Evolutionary conservation across 306 rosid genomes (phyloP).

Genomic region (Datisca glomerata): DNA sequence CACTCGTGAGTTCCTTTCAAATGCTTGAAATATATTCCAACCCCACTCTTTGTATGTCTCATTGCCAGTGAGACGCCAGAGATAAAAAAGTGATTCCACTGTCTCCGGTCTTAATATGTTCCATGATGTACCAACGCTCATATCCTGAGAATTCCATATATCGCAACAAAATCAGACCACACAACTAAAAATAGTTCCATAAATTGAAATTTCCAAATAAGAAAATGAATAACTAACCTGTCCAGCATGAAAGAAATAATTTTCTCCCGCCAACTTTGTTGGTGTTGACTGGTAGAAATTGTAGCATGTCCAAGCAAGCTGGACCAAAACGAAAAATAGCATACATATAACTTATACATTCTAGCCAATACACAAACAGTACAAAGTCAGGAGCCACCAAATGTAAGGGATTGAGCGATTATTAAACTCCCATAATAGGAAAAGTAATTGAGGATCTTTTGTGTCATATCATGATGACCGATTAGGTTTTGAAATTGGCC

Average conservation of each 20-base stretch:
- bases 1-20: slow-evolving; percentile 84
- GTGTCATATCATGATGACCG: too few relatives aligned
- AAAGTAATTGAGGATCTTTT: too few relatives aligned
- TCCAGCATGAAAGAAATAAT: slow-evolving; percentile 68
- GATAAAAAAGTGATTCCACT: slow-evolving; percentile 87
- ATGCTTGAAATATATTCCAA: slow-evolving; percentile 98
- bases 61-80: slow-evolving; percentile 94
- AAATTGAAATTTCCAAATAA: background rate
- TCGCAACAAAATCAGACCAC: slow-evolving; percentile 8
- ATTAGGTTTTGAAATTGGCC: too few relatives aligned
- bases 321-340: slow-evolving; percentile 15
- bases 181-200: slow-evolving; percentile 2
- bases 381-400: background rate
- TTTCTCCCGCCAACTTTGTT: slow-evolving; percentile 96
- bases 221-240: slow-evolving; percentile 47
- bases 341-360: too few relatives aligned
- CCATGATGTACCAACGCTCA: slow-evolving; percentile 97
- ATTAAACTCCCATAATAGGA: too few relatives aligned
- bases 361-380: background rate
- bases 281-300: slow-evolving; percentile 95
- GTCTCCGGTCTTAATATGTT: slow-evolving; percentile 98
- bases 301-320: slow-evolving; percentile 99
- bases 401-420: background rate
- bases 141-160: slow-evolving; percentile 42
- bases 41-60: slow-evolving; percentile 99